Conservation (phyloP, 352 stramenopile genomes). For the Halophytophthora polymorphica region DNA sequence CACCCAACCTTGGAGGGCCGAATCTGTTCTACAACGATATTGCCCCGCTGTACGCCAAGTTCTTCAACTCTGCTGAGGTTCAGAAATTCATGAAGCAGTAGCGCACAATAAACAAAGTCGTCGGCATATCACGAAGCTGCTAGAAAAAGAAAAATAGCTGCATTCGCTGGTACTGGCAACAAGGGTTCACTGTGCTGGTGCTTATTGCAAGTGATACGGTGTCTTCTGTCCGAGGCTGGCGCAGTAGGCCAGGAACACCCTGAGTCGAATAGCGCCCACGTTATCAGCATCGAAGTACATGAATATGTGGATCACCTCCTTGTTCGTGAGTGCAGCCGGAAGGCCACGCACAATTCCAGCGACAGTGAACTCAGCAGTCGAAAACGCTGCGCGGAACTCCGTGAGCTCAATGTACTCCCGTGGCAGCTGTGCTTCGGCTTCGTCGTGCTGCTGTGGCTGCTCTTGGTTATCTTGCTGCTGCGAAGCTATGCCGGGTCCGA, state of each 20-base stretch:
- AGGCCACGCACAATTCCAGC: conserved; percentile 6
- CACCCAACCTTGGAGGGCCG: conserved; percentile 18
- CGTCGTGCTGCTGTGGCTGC: conserved; percentile 18
- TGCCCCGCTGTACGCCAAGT: conserved; percentile 67
- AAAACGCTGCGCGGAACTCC: conserved; percentile 37
- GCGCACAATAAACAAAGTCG: too few species aligned
- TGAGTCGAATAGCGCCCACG: conserved; percentile 54
- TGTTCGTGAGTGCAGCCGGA: conserved; percentile 29
- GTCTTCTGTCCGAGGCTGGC: conserved; percentile 15
- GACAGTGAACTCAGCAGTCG: conserved; percentile 2
- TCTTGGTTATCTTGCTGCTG: conserved; percentile 4
- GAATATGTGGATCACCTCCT: conserved; percentile 72
- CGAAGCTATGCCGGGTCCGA: conserved; percentile 1
- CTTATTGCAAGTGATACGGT: conserved; percentile 13
- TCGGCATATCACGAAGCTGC: too few species aligned
- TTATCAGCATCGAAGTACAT: conserved; percentile 75
- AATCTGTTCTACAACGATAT: conserved; percentile 79
- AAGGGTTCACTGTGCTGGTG: not conserved
- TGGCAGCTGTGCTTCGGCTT: not conserved
- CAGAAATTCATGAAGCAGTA: conserved; percentile 50
- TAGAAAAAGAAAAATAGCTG: conserved; percentile 3
- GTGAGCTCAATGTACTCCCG: conserved; percentile 41
- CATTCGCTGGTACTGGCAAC: not conserved
- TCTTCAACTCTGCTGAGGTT: conserved; percentile 65
- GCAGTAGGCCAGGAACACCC: conserved; percentile 39